Evolutionary conservation across 2,329 filamentous ascomycete species (phyloP).

Genomic region (Ophiosphaerella korrae): DNA sequence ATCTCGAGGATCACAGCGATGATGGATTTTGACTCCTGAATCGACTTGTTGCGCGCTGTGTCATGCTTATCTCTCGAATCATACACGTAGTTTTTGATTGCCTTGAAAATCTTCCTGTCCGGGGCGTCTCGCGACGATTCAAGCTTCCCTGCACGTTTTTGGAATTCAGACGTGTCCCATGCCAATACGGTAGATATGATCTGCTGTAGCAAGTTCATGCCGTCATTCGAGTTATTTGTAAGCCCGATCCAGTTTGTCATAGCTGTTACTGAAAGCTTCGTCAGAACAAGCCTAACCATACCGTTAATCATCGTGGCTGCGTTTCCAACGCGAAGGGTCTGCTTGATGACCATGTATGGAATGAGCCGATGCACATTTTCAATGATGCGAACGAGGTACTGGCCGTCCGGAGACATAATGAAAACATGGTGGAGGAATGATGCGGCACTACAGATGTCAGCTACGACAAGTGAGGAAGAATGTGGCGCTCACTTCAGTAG

Average conservation of each 20-base stretch:
- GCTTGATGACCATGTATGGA: constrained; percentile 72
- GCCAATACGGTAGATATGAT: constrained; percentile 75
- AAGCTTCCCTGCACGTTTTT: constrained; percentile 67
- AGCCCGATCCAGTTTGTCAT: constrained; percentile 81
- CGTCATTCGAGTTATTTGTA: constrained; percentile 72
- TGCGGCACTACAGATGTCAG: constrained; percentile 60
- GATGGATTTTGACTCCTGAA: constrained; percentile 63
- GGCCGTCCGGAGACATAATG: constrained; percentile 74
- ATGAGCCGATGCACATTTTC: constrained; percentile 72
- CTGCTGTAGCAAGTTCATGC: constrained; percentile 79
- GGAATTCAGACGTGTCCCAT: constrained; percentile 75
- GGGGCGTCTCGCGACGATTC: constrained; percentile 66
- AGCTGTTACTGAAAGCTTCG: constrained; percentile 76
- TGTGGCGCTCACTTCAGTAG: constrained; percentile 67
- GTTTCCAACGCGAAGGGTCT: constrained; percentile 77
- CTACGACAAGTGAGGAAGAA: not conserved
- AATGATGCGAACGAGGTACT: constrained; percentile 72
- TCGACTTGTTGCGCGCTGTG: constrained; percentile 62
- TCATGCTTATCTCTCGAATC: constrained; percentile 63
- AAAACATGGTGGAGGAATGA: constrained; percentile 76
- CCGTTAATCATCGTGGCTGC: constrained; percentile 81
- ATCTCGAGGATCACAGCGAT: constrained; percentile 67
- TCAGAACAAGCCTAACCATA: constrained; percentile 72
- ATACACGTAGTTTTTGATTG: constrained; percentile 64
- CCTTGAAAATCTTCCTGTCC: constrained; percentile 64